Evolutionary conservation across 768 basidiomycete species (phyloP).

Genomic region (Boletus rufocinnamomeus): DNA sequence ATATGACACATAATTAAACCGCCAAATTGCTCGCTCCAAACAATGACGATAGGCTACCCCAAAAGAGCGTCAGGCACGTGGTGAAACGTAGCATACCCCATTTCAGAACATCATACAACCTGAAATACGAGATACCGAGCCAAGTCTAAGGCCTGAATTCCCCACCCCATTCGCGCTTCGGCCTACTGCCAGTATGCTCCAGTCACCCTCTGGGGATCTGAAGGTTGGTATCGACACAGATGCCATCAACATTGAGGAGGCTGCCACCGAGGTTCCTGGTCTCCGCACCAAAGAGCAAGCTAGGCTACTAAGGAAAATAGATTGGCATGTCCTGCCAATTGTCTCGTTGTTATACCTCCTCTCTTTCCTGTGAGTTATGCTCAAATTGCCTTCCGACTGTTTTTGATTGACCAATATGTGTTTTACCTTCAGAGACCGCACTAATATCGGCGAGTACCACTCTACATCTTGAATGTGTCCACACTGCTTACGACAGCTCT

Average conservation of each 20-base stretch:
- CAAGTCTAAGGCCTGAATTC: slow-evolving; percentile 6
- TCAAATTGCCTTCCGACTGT: background rate
- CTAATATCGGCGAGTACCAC: slow-evolving; percentile 42
- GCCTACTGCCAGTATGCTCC: slow-evolving; percentile 9
- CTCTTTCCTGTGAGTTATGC: slow-evolving; percentile 19
- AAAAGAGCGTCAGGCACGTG: no score
- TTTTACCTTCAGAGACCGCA: slow-evolving; percentile 38
- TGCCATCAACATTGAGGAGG: slow-evolving; percentile 8
- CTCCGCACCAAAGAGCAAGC: slow-evolving; percentile 1
- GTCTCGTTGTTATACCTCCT: slow-evolving; percentile 20
- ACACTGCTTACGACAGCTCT: slow-evolving; percentile 7
- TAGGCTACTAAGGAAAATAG: slow-evolving; percentile 21
- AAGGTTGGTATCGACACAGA: slow-evolving; percentile 6
- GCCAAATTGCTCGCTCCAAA: background rate
- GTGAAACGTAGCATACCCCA: background rate
- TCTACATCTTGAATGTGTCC: background rate
- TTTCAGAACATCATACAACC: background rate
- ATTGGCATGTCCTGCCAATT: slow-evolving; percentile 23
- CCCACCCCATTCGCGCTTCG: background rate
- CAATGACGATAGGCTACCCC: no score
- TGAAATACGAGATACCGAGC: background rate
- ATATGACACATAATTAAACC: background rate
- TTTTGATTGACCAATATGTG: background rate
- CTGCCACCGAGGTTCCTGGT: background rate
- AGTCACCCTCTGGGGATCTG: background rate